phyloP scores from a whole-genome alignment of 169 alveolate genomes.

The Plasmodium vivax region DNA sequence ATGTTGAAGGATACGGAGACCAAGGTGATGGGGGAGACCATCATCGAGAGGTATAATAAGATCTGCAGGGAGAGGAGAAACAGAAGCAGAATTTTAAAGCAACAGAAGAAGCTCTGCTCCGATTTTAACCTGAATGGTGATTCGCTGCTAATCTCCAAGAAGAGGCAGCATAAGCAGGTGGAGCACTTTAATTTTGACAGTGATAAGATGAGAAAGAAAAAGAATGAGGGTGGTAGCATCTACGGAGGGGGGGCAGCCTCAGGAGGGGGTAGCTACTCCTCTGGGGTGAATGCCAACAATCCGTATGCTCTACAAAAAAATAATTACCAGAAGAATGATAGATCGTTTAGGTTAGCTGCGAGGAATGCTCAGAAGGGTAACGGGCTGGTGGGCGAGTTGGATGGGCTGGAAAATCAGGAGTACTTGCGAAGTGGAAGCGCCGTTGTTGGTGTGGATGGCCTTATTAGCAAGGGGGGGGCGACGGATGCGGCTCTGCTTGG shows the following conservation, averaged over 20 bases:
- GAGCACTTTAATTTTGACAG: conserved; percentile 42
- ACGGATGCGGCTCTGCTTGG: not conserved
- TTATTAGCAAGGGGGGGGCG: not conserved
- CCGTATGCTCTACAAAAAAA: conserved; percentile 44
- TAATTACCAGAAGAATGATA: conserved; percentile 58
- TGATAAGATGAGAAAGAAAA: conserved; percentile 35
- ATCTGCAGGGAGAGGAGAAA: conserved; percentile 69
- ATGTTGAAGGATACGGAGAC: conserved; percentile 17
- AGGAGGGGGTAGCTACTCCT: not conserved
- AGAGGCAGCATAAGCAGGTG: conserved; percentile 68
- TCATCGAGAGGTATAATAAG: conserved; percentile 51
- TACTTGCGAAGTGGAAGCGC: not conserved
- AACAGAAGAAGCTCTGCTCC: conserved; percentile 35
- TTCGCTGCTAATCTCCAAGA: conserved; percentile 1
- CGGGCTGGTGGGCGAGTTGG: not conserved
- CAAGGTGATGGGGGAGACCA: conserved; percentile 29
- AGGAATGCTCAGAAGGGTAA: conserved; percentile 70
- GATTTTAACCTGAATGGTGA: conserved; percentile 32
- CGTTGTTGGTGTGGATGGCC: not conserved
- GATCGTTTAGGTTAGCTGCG: conserved; percentile 66
- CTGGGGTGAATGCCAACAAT: conserved; percentile 8
- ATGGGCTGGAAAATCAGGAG: not conserved
- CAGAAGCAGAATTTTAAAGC: conserved; percentile 57
- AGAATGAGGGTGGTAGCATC: conserved; percentile 3
- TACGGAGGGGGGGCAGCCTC: not conserved